Evolutionary conservation across 441 rosid genomes (phyloP).

Genomic region (Macaranga tanarius): DNA sequence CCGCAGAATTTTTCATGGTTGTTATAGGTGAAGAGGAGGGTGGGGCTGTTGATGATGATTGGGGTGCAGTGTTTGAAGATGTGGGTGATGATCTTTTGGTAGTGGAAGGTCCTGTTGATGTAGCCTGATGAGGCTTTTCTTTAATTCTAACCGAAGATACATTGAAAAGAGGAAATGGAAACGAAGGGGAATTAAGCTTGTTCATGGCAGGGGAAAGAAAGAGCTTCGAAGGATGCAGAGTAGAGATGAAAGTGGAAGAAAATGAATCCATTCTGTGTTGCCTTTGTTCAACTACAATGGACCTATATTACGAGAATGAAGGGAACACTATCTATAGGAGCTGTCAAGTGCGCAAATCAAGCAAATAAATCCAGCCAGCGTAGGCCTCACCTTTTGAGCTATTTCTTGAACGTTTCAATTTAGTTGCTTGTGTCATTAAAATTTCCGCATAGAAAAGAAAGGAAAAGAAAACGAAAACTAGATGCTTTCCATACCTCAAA

Average conservation of each 20-base stretch:
- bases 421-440: too few species aligned
- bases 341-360: too few species aligned
- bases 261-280: constrained; percentile 44
- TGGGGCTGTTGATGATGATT: neutral
- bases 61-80: neutral
- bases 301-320: neutral
- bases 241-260: constrained; percentile 42
- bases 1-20: neutral
- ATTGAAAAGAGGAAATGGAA: constrained; percentile 26
- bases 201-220: neutral
- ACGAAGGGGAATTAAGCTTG: neutral
- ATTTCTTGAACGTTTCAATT: too few species aligned
- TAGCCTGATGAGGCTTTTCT: constrained; percentile 35
- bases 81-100: neutral
- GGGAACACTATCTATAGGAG: neutral
- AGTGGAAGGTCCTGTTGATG: constrained; percentile 16
- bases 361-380: too few species aligned
- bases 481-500: too few species aligned
- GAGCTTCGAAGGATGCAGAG: constrained; percentile 23
- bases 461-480: too few species aligned
- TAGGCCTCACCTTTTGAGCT: too few species aligned
- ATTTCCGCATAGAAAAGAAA: too few species aligned
- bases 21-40: neutral
- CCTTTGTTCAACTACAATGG: neutral
- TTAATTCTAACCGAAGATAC: constrained; percentile 43